phyloP scores from a whole-genome alignment of 2,329 filamentous ascomycete species.

The Ophiostoma piceae region DNA sequence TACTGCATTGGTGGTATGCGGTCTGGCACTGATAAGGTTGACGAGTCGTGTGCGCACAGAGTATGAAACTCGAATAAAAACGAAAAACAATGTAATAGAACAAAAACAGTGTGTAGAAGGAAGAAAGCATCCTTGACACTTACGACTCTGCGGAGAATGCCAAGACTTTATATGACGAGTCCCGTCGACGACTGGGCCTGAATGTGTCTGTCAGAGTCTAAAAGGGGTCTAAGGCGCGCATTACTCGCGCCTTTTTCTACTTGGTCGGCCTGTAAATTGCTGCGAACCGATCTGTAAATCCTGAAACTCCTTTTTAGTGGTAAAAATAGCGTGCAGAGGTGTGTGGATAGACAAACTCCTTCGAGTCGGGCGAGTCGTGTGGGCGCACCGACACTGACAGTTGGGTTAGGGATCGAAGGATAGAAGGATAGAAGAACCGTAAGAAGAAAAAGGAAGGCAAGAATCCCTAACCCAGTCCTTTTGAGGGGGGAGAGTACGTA shows the following conservation, averaged over 20 bases:
- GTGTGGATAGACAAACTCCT: neutral
- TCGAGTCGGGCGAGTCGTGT: neutral
- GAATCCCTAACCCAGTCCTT: too few relatives aligned
- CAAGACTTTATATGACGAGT: conserved; percentile 14
- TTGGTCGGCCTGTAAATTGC: neutral
- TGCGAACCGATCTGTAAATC: neutral
- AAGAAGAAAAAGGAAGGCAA: neutral
- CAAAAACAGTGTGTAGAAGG: neutral
- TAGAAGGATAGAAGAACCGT: neutral
- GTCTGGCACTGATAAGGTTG: neutral
- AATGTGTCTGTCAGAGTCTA: neutral
- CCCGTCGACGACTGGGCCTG: neutral
- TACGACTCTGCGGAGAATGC: neutral
- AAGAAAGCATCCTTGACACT: neutral
- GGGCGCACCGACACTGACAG: neutral
- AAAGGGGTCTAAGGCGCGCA: neutral
- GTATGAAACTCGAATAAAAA: neutral
- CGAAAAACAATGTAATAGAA: too few relatives aligned
- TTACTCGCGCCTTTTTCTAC: neutral
- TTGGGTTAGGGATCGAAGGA: neutral
- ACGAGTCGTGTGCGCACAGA: neutral
- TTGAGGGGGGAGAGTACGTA: too few relatives aligned
- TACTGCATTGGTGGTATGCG: neutral
- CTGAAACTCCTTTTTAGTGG: neutral
- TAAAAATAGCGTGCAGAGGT: neutral